Percentiles rank a stretch among this genome's conserved stretches.
Conservation (phyloP, 1,139 yeast species). For the Nakaseomyces glabratus region DNA sequence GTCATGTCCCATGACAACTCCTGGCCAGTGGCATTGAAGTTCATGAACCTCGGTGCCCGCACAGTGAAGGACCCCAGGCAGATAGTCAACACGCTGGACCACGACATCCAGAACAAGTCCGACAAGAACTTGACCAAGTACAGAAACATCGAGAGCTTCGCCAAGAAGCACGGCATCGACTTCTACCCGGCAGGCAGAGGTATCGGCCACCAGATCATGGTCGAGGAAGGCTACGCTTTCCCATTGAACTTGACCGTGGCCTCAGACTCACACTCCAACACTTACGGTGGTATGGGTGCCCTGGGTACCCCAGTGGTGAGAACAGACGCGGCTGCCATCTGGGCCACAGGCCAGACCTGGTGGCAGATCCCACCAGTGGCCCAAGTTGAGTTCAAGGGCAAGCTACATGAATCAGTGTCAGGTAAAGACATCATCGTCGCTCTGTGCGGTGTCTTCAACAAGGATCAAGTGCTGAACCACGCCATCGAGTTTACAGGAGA, state of each 20-base stretch:
- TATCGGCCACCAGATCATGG: constrained; percentile 98
- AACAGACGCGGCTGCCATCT: constrained; percentile 96
- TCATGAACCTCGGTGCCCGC: constrained; percentile 88
- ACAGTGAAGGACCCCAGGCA: constrained; percentile 76
- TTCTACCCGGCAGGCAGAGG: constrained; percentile 99
- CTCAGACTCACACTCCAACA: constrained; percentile 94
- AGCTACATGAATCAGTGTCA: constrained; percentile 75
- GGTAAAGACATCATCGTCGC: constrained; percentile 98
- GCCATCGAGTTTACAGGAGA: constrained; percentile 96
- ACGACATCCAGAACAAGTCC: constrained; percentile 89
- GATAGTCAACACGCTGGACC: constrained; percentile 92
- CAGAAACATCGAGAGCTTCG: constrained; percentile 78
- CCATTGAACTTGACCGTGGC: constrained; percentile 92
- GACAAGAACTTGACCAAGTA: constrained; percentile 85
- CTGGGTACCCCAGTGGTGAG: constrained; percentile 96
- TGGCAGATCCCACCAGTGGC: constrained; percentile 99
- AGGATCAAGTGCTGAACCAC: constrained; percentile 93
- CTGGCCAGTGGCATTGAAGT: constrained; percentile 98
- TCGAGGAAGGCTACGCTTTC: constrained; percentile 97
- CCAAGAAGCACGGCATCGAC: constrained; percentile 85
- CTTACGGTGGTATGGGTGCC: constrained; percentile 94
- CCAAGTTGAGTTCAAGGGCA: constrained; percentile 75
- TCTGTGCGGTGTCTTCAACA: constrained; percentile 87
- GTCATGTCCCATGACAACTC: constrained; percentile 99
- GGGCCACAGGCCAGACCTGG: constrained; percentile 99